Conservation (phyloP, 495 filamentous ascomycete species). For the Articulospora tetracladia region DNA sequence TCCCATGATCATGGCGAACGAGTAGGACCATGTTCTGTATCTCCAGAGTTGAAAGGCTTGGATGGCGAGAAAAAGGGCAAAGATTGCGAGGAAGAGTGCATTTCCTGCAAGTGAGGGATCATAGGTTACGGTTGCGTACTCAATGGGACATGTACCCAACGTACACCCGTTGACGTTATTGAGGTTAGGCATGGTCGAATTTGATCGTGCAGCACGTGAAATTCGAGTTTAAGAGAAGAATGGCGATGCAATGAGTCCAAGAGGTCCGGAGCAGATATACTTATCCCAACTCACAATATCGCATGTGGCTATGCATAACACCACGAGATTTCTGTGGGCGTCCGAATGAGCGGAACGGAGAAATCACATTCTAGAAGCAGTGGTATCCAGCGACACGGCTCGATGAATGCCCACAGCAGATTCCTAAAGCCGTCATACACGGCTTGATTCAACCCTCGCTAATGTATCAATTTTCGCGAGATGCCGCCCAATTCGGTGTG, state of each 20-base stretch:
- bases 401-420: not conserved
- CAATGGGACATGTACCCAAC: constrained; percentile 6
- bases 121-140: constrained; percentile 16
- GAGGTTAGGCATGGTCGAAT: constrained; percentile 2
- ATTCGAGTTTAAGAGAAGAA: too few relatives aligned
- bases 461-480: not conserved
- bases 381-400: not conserved
- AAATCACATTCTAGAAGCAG: not conserved
- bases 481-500: not conserved
- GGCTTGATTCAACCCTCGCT: not conserved
- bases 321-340: too few relatives aligned
- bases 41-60: constrained; percentile 12
- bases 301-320: not conserved
- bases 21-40: constrained; percentile 29
- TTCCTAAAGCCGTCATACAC: not conserved
- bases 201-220: too few relatives aligned
- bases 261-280: too few relatives aligned
- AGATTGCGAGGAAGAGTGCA: constrained; percentile 21
- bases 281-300: not conserved
- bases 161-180: constrained; percentile 7
- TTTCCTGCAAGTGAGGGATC: constrained; percentile 25
- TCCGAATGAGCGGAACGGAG: too few relatives aligned
- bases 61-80: constrained; percentile 19
- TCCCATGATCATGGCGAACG: constrained; percentile 32
- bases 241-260: too few relatives aligned